These are phyloP conservation scores for Dendrostoma leiphaemia DNA, from an alignment of 2,329 filamentous ascomycete species.

Conservation along the genomic window DNA sequence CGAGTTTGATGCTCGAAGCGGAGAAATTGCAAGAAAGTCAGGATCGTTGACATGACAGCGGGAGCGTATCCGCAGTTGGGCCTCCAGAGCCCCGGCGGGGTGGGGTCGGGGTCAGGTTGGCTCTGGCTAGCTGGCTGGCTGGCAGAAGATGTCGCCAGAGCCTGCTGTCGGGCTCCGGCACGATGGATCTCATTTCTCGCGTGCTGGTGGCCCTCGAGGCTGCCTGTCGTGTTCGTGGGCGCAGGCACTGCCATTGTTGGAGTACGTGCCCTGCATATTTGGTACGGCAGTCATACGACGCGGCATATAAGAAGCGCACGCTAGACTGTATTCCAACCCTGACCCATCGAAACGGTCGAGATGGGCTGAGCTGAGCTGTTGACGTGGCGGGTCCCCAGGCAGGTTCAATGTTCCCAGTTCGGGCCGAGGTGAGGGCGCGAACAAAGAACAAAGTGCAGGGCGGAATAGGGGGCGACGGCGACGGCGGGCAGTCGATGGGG, in stretches of 20 bases:
- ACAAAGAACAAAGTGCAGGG: not conserved
- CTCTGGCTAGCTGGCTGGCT: too few relatives aligned
- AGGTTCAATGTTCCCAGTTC: not conserved
- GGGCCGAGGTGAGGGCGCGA: not conserved
- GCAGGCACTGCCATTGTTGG: not conserved
- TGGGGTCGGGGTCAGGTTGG: slow-evolving; percentile 9
- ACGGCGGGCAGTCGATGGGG: not conserved
- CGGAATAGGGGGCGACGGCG: not conserved
- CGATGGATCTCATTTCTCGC: slow-evolving; percentile 7
- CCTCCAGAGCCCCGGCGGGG: slow-evolving; percentile 11
- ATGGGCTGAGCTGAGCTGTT: too few relatives aligned
- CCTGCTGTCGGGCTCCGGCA: slow-evolving; percentile 7
- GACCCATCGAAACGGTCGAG: too few relatives aligned
- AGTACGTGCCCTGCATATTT: not conserved
- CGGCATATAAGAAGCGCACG: not conserved
- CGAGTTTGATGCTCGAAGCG: not conserved
- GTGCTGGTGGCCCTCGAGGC: not conserved
- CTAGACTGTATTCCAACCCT: not conserved
- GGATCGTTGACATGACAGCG: slow-evolving; percentile 1
- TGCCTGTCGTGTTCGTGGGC: not conserved
- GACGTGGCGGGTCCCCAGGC: not conserved
- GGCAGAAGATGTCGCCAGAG: slow-evolving; percentile 4
- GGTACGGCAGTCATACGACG: too few relatives aligned
- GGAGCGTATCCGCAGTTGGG: slow-evolving; percentile 19
- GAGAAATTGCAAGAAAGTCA: slow-evolving; percentile 6